phyloP scores from a whole-genome alignment of 1,139 yeast species.

The Yamadazyma oceani region DNA sequence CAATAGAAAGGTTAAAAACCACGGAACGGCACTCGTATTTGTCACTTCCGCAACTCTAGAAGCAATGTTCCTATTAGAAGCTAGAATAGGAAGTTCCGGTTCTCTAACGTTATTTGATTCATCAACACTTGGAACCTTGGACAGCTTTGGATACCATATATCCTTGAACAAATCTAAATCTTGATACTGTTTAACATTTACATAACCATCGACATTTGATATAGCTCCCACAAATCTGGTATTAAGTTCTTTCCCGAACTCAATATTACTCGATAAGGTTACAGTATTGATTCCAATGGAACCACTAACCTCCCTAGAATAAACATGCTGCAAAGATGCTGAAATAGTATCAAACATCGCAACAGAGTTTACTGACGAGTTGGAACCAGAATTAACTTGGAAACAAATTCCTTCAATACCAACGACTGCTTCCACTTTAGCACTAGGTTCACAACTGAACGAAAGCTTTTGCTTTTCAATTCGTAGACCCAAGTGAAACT shows the following conservation, averaged over 20 bases:
- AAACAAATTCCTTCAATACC: constrained; percentile 65
- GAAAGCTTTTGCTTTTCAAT: constrained; percentile 74
- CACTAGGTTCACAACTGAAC: constrained; percentile 89
- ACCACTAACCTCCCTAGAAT: constrained; percentile 87
- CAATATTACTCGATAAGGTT: constrained; percentile 39
- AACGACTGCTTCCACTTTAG: constrained; percentile 85
- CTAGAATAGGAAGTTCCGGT: constrained; percentile 7
- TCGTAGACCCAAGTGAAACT: constrained; percentile 61
- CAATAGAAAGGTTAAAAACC: constrained; percentile 65
- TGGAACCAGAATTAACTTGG: constrained; percentile 53
- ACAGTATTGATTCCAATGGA: constrained; percentile 58
- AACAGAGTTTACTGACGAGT: constrained; percentile 33
- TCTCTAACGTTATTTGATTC: neutral
- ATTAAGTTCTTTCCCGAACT: constrained; percentile 35
- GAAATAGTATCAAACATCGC: constrained; percentile 50
- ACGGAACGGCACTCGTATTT: constrained; percentile 67
- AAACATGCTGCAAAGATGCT: constrained; percentile 83
- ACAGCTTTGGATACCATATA: constrained; percentile 66
- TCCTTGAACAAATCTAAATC: constrained; percentile 82
- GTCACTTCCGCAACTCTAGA: constrained; percentile 60
- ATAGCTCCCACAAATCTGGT: constrained; percentile 56
- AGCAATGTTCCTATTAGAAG: constrained; percentile 44
- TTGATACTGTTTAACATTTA: constrained; percentile 82
- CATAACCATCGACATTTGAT: constrained; percentile 57
- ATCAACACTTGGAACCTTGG: constrained; percentile 1